These are phyloP conservation scores for Sclerotiophoma versabilis DNA, from an alignment of 2,329 filamentous ascomycete genomes.

Conservation along the genomic window DNA sequence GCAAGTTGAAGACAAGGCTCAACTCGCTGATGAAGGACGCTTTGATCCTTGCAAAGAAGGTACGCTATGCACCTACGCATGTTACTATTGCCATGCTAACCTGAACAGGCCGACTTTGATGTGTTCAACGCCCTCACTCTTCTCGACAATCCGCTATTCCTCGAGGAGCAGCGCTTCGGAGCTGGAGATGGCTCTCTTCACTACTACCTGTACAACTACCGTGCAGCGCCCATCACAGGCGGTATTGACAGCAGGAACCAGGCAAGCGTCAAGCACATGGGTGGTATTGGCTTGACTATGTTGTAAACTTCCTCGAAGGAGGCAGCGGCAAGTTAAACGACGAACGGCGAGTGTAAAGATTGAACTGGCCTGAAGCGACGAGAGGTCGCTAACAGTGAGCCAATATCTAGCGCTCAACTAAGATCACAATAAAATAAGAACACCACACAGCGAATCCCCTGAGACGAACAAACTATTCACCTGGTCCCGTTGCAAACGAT, in stretches of 20 bases:
- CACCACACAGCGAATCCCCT: not conserved
- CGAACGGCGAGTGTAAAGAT: not conserved
- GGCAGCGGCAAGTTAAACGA: not conserved
- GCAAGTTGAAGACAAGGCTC: conserved; percentile 77
- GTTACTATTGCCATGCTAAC: conserved; percentile 9
- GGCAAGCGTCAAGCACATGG: conserved; percentile 77
- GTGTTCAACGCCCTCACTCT: conserved; percentile 96
- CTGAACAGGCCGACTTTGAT: conserved; percentile 74
- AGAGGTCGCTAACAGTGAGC: not conserved
- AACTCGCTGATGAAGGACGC: conserved; percentile 84
- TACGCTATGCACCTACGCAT: conserved; percentile 35
- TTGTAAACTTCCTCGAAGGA: conserved; percentile 53
- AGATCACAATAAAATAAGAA: not conserved
- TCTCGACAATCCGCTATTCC: conserved; percentile 92
- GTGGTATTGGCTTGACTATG: conserved; percentile 91
- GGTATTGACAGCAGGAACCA: conserved; percentile 82
- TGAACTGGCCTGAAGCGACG: not conserved
- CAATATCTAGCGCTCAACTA: not conserved
- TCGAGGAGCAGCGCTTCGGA: conserved; percentile 93
- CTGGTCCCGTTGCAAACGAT: not conserved
- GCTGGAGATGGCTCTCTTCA: conserved; percentile 93
- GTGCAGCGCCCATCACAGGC: conserved; percentile 81
- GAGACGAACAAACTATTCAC: not conserved
- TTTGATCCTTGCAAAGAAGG: conserved; percentile 84
- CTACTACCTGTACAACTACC: conserved; percentile 98